Base-by-base conservation (phyloP, 1,284 basidiomycete species). In the Grifola frondosa region DNA sequence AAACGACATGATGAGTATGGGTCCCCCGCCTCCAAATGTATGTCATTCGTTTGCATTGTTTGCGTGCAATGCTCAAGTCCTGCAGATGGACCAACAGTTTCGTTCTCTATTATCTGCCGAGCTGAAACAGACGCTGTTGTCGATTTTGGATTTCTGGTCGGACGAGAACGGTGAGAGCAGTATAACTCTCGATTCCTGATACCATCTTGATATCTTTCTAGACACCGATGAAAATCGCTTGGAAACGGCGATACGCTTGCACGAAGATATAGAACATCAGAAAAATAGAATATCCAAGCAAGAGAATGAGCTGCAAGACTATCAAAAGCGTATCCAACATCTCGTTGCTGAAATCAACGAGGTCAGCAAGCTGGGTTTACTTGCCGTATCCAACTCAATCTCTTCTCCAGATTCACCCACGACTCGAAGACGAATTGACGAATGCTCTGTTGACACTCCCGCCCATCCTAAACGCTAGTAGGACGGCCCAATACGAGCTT, bases 401-500 rank as follows among this genome's bases (percentile, higher is more conserved):
- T 17, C 12, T 13, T 8, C 20, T 7, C 9, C 31, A 75, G 70
- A 50, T 61, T 6, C 65, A 71, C 40, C 60, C 58, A 2, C 52
- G 52, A 4, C 59, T 73, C 1, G 60, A 69, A 46, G 40, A 48
- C 3, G 48, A 58, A 13, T 61, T 74, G 1, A 24, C 56, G 3
- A 37, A 57, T 2, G 58, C 63, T 5, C 43, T 70, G 10, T 29
- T 53, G 9, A 61, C 46, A 4, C 50, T 69, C 26, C 62, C 69
- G 3, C 54, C 58, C 0, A 44, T 53, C 0, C 44, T 69, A 15
- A 54, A 62, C 44, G 48, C 50, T 6, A 48, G 59, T 32, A 58
- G 57, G 12, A 36, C 53, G 1, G 70, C 68, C 2, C 46, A 58
- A 5, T 54, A 61, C 30, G 73, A 73, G 35, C 62, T 74, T 19